A percentile compares a stretch with the other conserved stretches of the same genome.
Evolutionary conservation across 805 yeast genomes (phyloP).

Genomic region (Schwanniomyces vanrijiae): DNA sequence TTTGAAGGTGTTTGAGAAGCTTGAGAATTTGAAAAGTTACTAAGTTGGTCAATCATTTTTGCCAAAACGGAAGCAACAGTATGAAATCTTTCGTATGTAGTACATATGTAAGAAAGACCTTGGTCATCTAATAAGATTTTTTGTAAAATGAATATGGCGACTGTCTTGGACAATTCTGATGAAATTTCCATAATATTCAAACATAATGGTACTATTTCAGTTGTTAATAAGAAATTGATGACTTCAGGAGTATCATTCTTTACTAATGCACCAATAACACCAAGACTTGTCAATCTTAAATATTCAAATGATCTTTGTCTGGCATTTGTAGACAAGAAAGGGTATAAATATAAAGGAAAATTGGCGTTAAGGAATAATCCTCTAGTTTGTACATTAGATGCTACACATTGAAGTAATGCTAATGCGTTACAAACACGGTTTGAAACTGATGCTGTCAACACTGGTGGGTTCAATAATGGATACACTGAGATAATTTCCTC

Average conservation of each 20-base stretch:
- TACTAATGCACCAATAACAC: slow-evolving; percentile 95
- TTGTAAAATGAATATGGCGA: slow-evolving; percentile 93
- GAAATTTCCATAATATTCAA: slow-evolving; percentile 93
- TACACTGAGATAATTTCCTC: slow-evolving; percentile 90
- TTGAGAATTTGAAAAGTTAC: slow-evolving; percentile 44
- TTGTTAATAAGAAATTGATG: slow-evolving; percentile 84
- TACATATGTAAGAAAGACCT: slow-evolving; percentile 90
- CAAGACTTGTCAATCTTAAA: slow-evolving; percentile 85
- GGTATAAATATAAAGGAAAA: slow-evolving; percentile 88
- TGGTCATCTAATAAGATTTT: slow-evolving; percentile 89
- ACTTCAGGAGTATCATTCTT: slow-evolving; percentile 96
- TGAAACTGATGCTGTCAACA: slow-evolving; percentile 78
- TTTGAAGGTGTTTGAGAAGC: slow-evolving; percentile 36
- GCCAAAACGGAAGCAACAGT: slow-evolving; percentile 90
- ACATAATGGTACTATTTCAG: slow-evolving; percentile 95
- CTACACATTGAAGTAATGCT: slow-evolving; percentile 93
- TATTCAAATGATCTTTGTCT: slow-evolving; percentile 93
- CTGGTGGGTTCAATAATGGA: slow-evolving; percentile 86
- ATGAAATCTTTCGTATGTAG: slow-evolving; percentile 89
- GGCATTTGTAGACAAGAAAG: slow-evolving; percentile 88
- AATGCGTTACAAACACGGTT: slow-evolving; percentile 95
- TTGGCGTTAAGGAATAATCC: slow-evolving; percentile 84
- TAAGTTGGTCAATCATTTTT: slow-evolving; percentile 83
- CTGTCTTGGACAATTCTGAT: slow-evolving; percentile 91
- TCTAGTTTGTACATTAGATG: slow-evolving; percentile 90